Conservation (phyloP, 2,329 filamentous ascomycete genomes). For the Colletotrichum australisinense region DNA sequence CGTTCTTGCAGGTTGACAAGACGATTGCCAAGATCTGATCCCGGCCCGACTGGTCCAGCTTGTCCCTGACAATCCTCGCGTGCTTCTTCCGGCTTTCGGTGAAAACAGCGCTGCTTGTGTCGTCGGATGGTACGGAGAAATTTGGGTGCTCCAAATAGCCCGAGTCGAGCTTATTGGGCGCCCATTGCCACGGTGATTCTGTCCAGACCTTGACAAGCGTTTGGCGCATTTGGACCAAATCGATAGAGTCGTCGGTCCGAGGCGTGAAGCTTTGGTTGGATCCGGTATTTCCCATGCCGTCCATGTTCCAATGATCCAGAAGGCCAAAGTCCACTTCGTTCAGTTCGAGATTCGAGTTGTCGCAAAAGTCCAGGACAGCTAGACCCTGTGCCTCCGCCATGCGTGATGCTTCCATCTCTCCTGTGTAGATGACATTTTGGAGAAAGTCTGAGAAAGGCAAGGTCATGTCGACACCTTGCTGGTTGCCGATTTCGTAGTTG, state of each 20-base stretch:
- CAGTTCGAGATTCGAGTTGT: conserved; percentile 61
- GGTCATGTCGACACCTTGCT: conserved; percentile 21
- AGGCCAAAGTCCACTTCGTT: conserved; percentile 64
- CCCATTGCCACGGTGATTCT: conserved; percentile 63
- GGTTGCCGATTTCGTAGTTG: conserved; percentile 31
- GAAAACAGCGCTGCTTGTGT: conserved; percentile 51
- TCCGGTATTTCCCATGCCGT: conserved; percentile 45
- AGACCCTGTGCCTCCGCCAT: conserved; percentile 53
- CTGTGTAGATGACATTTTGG: conserved; percentile 62
- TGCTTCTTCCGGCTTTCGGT: conserved; percentile 51
- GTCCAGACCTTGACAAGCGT: conserved; percentile 61
- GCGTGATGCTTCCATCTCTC: conserved; percentile 48
- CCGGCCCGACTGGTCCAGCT: conserved; percentile 58
- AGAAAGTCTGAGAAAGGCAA: conserved; percentile 63
- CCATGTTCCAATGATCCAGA: conserved; percentile 61
- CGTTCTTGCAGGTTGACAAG: conserved; percentile 66
- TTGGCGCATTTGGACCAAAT: conserved; percentile 59
- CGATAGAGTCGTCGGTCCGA: conserved; percentile 50
- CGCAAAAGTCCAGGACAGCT: conserved; percentile 61
- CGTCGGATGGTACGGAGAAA: conserved; percentile 54
- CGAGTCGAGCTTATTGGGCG: conserved; percentile 56
- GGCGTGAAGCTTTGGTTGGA: conserved; percentile 42
- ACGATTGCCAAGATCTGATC: conserved; percentile 75
- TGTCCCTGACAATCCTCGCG: conserved; percentile 55
- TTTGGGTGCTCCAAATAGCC: conserved; percentile 57